A percentile compares a stretch with the other conserved stretches of the same genome.
Evolutionary conservation across 345 rosid species (phyloP).

Genomic region (Melaleuca quinquenervia): DNA sequence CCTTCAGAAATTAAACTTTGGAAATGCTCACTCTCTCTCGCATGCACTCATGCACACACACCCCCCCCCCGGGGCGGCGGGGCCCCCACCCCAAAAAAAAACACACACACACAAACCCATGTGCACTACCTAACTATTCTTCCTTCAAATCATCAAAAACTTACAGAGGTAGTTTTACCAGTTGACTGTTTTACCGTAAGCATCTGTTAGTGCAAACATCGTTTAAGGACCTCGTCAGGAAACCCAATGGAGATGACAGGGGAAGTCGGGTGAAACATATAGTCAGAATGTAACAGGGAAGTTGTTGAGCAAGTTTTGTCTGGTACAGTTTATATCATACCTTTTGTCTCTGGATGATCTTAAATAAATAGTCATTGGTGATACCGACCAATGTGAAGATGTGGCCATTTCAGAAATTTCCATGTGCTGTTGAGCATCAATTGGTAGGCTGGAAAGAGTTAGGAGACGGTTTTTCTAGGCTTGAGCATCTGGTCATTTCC

Average conservation of each 20-base stretch:
- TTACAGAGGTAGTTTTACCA: not conserved
- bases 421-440: conserved; percentile 54
- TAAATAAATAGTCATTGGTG: not conserved
- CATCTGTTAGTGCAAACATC: not conserved
- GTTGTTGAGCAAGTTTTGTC: conserved; percentile 65
- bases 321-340: conserved; percentile 25
- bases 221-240: not conserved
- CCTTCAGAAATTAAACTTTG: not conserved
- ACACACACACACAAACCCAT: not conserved
- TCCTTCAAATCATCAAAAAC: not conserved
- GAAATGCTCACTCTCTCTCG: not conserved
- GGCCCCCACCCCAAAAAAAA: too few species aligned
- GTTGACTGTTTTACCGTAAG: not conserved
- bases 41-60: not conserved
- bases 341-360: not conserved
- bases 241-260: conserved; percentile 51
- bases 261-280: conserved; percentile 65
- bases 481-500: conserved; percentile 61
- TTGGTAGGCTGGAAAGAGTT: conserved; percentile 72
- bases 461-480: conserved; percentile 63
- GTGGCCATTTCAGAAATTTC: conserved; percentile 45
- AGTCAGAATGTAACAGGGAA: conserved; percentile 69
- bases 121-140: not conserved
- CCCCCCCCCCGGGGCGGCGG: too few species aligned
- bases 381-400: not conserved